phyloP scores from a whole-genome alignment of 169 alveolate genomes.

The Eimeria maxima region DNA sequence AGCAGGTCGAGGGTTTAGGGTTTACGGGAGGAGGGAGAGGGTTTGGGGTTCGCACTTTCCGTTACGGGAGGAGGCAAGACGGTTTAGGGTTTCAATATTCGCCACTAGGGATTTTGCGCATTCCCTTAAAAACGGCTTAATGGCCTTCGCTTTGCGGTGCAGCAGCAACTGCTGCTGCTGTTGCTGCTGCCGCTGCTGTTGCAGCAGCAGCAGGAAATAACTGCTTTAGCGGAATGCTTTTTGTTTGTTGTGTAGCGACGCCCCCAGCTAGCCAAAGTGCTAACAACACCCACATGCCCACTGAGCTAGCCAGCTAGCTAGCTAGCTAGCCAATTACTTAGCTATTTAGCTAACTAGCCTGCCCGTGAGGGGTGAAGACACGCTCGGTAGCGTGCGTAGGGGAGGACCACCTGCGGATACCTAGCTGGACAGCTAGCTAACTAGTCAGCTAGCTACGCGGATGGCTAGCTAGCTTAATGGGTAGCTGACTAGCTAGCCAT shows the following conservation, averaged over 20 bases:
- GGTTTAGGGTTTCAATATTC: neutral
- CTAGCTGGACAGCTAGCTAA: neutral
- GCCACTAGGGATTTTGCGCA: neutral
- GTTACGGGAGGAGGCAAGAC: neutral
- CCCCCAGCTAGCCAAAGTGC: neutral
- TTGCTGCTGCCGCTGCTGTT: slow-evolving; percentile 1
- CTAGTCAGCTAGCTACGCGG: neutral
- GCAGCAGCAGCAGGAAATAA: slow-evolving; percentile 24
- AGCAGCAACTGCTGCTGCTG: slow-evolving; percentile 1
- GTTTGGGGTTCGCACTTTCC: too few species aligned
- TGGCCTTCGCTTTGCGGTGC: neutral
- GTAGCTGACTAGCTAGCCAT: neutral
- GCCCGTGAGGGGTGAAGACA: too few species aligned
- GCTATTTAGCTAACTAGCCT: neutral
- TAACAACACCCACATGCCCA: neutral
- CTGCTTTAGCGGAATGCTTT: neutral
- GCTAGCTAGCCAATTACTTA: neutral
- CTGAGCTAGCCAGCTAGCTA: neutral
- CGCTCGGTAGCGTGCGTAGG: neutral
- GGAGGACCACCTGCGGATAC: neutral
- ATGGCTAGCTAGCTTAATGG: neutral
- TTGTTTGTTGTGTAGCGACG: neutral
- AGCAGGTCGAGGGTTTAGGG: neutral
- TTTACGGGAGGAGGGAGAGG: neutral
- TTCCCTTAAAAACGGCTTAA: neutral